A percentile compares a stretch with the other conserved stretches of the same genome.
Evolutionary conservation across 2,329 filamentous ascomycete species (phyloP).

Genomic region (Fusarium clavum): DNA sequence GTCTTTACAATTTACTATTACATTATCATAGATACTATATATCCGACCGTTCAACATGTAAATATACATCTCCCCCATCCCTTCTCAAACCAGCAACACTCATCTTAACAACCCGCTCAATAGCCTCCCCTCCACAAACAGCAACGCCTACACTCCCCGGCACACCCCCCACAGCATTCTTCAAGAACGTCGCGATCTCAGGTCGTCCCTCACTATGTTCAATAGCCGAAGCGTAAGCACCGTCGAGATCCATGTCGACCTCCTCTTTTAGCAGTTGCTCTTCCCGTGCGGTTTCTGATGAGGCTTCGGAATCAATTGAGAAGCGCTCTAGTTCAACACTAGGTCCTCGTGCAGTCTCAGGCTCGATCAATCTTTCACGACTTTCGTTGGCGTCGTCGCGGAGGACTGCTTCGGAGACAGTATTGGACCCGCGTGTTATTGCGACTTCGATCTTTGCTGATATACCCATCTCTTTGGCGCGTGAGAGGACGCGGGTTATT

Average conservation of each 20-base stretch:
- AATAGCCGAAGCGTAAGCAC: slow-evolving; percentile 22
- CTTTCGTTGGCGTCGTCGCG: slow-evolving; percentile 33
- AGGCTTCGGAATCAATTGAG: slow-evolving; percentile 37
- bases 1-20: not conserved
- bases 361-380: slow-evolving; percentile 37
- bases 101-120: slow-evolving; percentile 37
- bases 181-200: slow-evolving; percentile 39
- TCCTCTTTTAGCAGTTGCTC: slow-evolving; percentile 44
- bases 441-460: slow-evolving; percentile 41
- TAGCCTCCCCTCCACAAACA: slow-evolving; percentile 39
- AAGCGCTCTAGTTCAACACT: slow-evolving; percentile 42
- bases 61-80: slow-evolving; percentile 30
- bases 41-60: slow-evolving; percentile 42
- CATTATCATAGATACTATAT: slow-evolving; percentile 18
- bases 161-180: slow-evolving; percentile 22
- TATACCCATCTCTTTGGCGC: slow-evolving; percentile 42
- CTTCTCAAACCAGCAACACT: slow-evolving; percentile 30
- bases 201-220: slow-evolving; percentile 42
- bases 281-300: slow-evolving; percentile 30
- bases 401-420: slow-evolving; percentile 1
- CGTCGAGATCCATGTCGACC: slow-evolving; percentile 37
- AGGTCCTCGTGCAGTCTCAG: slow-evolving; percentile 18
- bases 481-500: slow-evolving; percentile 21
- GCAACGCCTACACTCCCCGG: slow-evolving; percentile 40
- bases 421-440: slow-evolving; percentile 23